Evolutionary conservation across 495 filamentous ascomycete genomes (phyloP), one percentile per base, ranked within the genome.

Genomic region (Neurospora tetraspora): DNA sequence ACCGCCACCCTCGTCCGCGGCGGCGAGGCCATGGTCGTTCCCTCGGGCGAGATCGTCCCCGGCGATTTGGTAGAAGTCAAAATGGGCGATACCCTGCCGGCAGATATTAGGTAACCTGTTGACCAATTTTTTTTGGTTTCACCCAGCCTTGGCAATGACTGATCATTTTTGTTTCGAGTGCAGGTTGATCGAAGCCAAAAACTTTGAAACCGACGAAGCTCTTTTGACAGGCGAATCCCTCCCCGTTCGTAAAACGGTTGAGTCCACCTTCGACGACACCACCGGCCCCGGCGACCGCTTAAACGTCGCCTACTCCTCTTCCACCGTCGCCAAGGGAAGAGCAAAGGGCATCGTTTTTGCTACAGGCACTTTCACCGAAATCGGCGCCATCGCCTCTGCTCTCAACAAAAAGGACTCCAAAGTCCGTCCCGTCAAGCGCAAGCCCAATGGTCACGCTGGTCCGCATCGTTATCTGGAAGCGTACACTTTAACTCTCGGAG

Each of bases 41-140:
- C 93, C 81, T 92, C 91, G 68, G 93, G 93, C 23, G 93, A 95
- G 74, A 92, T 91, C 7, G 88, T 95, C 2, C 92, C 93, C 11
- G 93, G 93, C 8, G 93, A 95, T 78, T 40, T 91, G 27, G 83
- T 92, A 16, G 88, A 93, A 70, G 76, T 95, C 39, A 93, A 93
- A 84, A 91, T 90, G 70, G 92, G 92, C 12, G 92, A 94, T 75
- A 93, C 91, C 4, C 85, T 94, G 8, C 92, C 92, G 3, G 92
- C 92, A 18, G 92, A 94, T 78, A 71, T 82, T 71, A 74, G 82
- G 80, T 81, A 78, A 11, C 71, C 59, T 10, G 27, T 39, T 23
- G 31, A 27, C 40, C 11, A n/a, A n/a, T n/a, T n/a, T n/a, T n/a
- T n/a, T n/a, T n/a, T n/a, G n/a, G n/a, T n/a, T n/a, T n/a, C n/a